Conservation (phyloP, 2,329 filamentous ascomycete species). For the Plenodomus lindquistii region DNA sequence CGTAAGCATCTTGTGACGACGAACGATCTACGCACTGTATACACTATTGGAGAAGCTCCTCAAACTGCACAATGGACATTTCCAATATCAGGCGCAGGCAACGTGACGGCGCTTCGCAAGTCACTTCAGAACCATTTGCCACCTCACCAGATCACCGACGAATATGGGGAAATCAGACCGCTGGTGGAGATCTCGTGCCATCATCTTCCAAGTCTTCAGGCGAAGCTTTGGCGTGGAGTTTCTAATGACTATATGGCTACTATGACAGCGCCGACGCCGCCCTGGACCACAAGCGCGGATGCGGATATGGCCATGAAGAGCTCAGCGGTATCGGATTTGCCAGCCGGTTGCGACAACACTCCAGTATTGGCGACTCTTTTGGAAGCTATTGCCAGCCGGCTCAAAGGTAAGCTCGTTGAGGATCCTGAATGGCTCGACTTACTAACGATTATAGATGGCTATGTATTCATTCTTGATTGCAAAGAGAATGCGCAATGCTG, state of each 20-base stretch:
- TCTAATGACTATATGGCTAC: background rate
- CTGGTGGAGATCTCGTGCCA: background rate
- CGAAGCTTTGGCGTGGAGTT: constrained; percentile 9
- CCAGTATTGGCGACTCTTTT: background rate
- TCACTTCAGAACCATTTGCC: background rate
- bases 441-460: background rate
- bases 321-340: background rate
- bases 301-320: background rate
- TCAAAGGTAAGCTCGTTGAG: constrained; percentile 1
- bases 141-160: background rate
- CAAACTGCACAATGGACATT: background rate
- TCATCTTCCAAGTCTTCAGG: constrained; percentile 9
- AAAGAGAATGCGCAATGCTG: background rate
- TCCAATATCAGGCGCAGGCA: background rate
- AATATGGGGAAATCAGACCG: background rate
- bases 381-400: background rate
- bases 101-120: background rate
- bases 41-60: background rate
- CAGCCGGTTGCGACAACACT: background rate
- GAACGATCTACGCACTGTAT: background rate
- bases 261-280: background rate
- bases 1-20: background rate
- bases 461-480: constrained; percentile 7
- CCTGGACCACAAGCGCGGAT: background rate
- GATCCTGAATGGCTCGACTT: background rate